Base-by-base conservation (phyloP, 2,329 filamentous ascomycete species). In the Aspergillus quadrilineatus region DNA sequence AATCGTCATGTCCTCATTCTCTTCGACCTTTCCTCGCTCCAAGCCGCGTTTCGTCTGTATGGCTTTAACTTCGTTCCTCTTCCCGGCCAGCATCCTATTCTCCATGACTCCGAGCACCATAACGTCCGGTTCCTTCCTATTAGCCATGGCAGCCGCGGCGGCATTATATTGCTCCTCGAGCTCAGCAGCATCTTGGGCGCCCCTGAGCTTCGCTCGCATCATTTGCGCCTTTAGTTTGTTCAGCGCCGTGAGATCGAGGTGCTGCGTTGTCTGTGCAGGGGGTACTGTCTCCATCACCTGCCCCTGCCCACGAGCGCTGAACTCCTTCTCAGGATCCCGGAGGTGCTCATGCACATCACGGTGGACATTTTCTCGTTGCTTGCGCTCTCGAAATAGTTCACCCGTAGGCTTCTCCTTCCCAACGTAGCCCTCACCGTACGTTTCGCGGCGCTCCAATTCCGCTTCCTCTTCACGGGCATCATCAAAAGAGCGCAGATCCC, bases 1-100 rank as follows among this genome's bases (percentile, higher is more conserved):
- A 58, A 99, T 89, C 30, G 81, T 88, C 92, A 99, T 97, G 66
- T 97, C 92, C 52, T 95, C 89, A 69, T 97, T 97, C 62, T 94
- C 91, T 64, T 90, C 85, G 5, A 99, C 89, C 6, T 86, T 82
- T 1, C 93, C 94, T 53, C 92, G 86, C 73, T 96, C 92, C 5
- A 85, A 83, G 2, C 92, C 93, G 47, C 92, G 85, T 68, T 89
- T 94, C 57, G 85, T 96, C 28, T 88, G 85, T 6, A 97, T 80
- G 0, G 85, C 78, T 64, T 87, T 92, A 55, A 93, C 89, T 74
- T 97, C 94, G 49, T 82, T 82, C 44, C 82, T 78, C n/a, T 83
- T 79, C 46, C 82, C 91, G 15, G 92, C 90, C 3, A 99, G 81
- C 82, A 96, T 88, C 6, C 92, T 88, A 70, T 89, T 96, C 60